These are phyloP conservation scores for Corylus americana DNA, from an alignment of 306 rosid genomes.

Conservation along the genomic window DNA sequence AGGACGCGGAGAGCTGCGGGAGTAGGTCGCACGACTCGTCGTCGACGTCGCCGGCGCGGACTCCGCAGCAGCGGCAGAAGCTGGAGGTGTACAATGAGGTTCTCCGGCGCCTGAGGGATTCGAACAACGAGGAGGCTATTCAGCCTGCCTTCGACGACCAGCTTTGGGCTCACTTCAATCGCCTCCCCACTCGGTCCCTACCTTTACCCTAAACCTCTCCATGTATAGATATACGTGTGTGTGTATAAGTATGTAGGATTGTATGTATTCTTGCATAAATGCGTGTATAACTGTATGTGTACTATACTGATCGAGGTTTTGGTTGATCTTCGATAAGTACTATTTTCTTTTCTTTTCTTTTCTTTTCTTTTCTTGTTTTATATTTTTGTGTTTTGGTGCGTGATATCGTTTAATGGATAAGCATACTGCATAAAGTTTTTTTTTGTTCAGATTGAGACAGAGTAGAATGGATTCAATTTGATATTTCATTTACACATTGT, in stretches of 20 bases:
- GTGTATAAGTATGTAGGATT: not conserved
- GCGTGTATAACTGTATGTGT: not conserved
- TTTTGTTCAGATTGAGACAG: not conserved
- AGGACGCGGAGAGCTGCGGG: conserved; percentile 71
- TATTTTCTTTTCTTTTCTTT: not conserved
- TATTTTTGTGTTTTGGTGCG: not conserved
- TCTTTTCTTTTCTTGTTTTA: not conserved
- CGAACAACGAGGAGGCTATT: conserved; percentile 55
- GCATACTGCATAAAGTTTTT: not conserved
- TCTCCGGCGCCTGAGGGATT: conserved; percentile 82
- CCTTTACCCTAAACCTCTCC: conserved; percentile 22
- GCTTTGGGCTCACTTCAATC: conserved; percentile 94
- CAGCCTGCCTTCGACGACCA: conserved; percentile 79
- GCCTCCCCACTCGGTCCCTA: conserved; percentile 88
- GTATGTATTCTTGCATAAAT: not conserved
- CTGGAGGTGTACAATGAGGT: conserved; percentile 87
- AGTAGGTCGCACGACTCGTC: conserved; percentile 49
- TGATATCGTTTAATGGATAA: not conserved
- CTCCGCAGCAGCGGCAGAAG: conserved; percentile 67
- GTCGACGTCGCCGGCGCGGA: conserved; percentile 48
- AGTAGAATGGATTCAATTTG: conserved; percentile 1
- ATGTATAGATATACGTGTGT: not conserved
- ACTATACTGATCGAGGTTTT: conserved; percentile 2
- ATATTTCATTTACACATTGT: not conserved
- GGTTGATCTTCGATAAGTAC: conserved; percentile 16